Conservation (phyloP, 768 basidiomycete species). For the Pleurotus giganteus region DNA sequence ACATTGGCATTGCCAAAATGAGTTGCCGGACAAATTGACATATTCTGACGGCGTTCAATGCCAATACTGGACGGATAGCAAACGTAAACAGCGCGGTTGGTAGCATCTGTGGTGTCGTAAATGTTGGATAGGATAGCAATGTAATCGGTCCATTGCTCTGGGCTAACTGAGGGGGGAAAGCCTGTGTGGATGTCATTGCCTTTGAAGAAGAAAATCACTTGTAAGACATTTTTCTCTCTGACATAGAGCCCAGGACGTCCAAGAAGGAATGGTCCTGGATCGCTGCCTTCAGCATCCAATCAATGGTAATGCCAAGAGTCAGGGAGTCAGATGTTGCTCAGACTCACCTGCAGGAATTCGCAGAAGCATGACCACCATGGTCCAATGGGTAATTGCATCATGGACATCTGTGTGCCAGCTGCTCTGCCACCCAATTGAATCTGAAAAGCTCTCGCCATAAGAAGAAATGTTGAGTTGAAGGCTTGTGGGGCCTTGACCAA, state of each 20-base stretch:
- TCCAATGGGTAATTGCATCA: background rate
- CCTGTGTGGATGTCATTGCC: background rate
- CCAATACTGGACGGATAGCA: background rate
- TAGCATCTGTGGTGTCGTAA: background rate
- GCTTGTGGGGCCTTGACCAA: background rate
- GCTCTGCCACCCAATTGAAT: background rate
- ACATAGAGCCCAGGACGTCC: background rate
- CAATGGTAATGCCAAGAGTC: background rate
- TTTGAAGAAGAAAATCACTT: background rate
- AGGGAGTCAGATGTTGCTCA: background rate
- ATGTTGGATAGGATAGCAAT: background rate
- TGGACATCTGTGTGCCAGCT: background rate
- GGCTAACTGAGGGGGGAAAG: background rate
- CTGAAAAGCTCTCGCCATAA: background rate
- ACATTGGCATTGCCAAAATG: constrained; percentile 1
- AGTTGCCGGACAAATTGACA: background rate
- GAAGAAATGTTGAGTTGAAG: background rate
- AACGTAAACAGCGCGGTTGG: background rate
- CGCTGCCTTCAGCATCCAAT: background rate
- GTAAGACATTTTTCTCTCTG: background rate
- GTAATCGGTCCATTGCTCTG: background rate
- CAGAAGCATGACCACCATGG: background rate
- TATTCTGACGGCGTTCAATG: background rate
- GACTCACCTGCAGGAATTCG: background rate
- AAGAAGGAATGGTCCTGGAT: background rate